Evolutionary conservation across 2,329 filamentous ascomycete genomes (phyloP).

Genomic region (Phymatotrichopsis omnivora): DNA sequence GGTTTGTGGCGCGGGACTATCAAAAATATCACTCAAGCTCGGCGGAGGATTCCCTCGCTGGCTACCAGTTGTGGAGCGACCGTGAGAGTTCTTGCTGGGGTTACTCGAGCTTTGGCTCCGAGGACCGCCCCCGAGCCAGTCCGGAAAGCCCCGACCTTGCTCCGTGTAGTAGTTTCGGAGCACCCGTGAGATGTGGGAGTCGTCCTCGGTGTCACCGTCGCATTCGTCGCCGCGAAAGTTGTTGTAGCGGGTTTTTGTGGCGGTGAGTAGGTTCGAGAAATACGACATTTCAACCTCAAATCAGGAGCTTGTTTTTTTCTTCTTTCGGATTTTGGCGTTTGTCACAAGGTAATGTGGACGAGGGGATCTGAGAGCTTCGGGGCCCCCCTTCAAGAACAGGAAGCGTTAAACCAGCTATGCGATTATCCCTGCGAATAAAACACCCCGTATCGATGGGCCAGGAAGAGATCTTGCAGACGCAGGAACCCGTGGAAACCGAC

Average conservation of each 20-base stretch:
- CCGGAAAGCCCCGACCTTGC: conserved; percentile 68
- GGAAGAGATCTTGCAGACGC: too few species aligned
- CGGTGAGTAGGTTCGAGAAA: conserved; percentile 28
- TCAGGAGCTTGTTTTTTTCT: too few species aligned
- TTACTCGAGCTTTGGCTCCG: conserved; percentile 59
- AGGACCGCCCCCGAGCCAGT: conserved; percentile 66
- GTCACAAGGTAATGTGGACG: too few species aligned
- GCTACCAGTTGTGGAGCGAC: conserved; percentile 18
- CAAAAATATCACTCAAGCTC: conserved; percentile 33
- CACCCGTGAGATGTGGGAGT: conserved; percentile 88
- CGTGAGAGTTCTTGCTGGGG: conserved; percentile 33
- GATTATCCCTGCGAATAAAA: too few species aligned
- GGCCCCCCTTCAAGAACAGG: too few species aligned
- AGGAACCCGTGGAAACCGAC: too few species aligned
- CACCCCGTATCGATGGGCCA: too few species aligned
- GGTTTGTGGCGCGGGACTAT: conserved; percentile 31
- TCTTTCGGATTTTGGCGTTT: too few species aligned
- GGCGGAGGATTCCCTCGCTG: conserved; percentile 41
- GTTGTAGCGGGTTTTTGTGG: conserved; percentile 28
- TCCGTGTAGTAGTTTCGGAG: conserved; percentile 88
- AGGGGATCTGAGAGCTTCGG: too few species aligned
- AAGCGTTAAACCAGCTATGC: too few species aligned
- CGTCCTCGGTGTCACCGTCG: conserved; percentile 70
- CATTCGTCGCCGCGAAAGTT: conserved; percentile 60
- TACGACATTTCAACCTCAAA: too few species aligned